Conservation (phyloP, 768 basidiomycete species). For the Hygrocybe coccinea region DNA sequence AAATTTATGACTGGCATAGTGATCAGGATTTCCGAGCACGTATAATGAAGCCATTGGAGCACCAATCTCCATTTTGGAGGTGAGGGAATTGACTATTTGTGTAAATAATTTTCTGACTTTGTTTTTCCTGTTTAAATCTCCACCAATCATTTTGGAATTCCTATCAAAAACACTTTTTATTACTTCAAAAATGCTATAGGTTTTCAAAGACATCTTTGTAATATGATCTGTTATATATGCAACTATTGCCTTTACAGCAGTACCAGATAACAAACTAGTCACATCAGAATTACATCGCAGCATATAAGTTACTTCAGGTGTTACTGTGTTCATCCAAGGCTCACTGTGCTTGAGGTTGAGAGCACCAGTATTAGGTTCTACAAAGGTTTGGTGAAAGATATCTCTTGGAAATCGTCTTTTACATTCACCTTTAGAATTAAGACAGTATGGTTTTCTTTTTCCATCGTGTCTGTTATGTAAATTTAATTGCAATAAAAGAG, state of each 20-base stretch:
- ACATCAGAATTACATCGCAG: conserved; percentile 36
- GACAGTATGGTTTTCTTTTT: conserved; percentile 13
- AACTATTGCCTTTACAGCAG: conserved; percentile 30
- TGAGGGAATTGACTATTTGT: conserved; percentile 27
- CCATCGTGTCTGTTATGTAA: conserved; percentile 25
- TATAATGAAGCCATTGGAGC: conserved; percentile 25
- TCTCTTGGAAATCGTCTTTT: conserved; percentile 32
- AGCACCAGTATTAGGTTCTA: conserved; percentile 26
- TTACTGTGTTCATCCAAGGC: conserved; percentile 30
- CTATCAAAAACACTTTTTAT: conserved; percentile 21
- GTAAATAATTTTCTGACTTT: conserved; percentile 21
- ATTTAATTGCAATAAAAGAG: conserved; percentile 26
- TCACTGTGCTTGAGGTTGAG: conserved; percentile 30
- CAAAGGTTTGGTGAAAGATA: conserved; percentile 13
- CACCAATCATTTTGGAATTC: conserved; percentile 18
- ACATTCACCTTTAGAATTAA: conserved; percentile 27
- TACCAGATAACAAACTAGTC: conserved; percentile 32
- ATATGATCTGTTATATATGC: conserved; percentile 38
- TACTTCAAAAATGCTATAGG: conserved; percentile 31
- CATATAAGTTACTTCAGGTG: conserved; percentile 25
- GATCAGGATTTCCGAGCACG: conserved; percentile 26
- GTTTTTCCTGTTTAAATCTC: conserved; percentile 6
- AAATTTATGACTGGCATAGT: conserved; percentile 31
- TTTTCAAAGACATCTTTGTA: conserved; percentile 32
- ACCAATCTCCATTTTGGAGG: conserved; percentile 28